These are phyloP conservation scores for Suillus fuscotomentosus DNA, from an alignment of 768 basidiomycete species.

Conservation along the genomic window DNA sequence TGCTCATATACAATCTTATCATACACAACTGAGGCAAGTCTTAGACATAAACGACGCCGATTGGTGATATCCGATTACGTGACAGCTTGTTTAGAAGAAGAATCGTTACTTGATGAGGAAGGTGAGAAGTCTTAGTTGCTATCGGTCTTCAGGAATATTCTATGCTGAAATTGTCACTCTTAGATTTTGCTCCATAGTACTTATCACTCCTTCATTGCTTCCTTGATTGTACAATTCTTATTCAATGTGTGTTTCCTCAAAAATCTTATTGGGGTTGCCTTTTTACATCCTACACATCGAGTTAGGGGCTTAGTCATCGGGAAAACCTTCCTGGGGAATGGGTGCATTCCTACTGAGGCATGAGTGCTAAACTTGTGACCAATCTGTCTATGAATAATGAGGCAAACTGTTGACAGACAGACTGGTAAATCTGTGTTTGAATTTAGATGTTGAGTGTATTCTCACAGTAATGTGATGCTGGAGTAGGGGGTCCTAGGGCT, in stretches of 20 bases:
- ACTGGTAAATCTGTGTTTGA: too few relatives aligned
- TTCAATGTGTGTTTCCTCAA: neutral
- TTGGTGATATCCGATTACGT: conserved; percentile 80
- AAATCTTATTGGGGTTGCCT: neutral
- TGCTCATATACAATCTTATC: conserved; percentile 8
- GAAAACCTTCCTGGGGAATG: too few relatives aligned
- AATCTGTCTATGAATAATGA: too few relatives aligned
- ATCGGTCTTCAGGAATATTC: neutral
- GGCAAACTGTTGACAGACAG: too few relatives aligned
- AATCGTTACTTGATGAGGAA: conserved; percentile 81
- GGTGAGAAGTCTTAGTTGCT: conserved; percentile 40
- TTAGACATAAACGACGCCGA: conserved; percentile 77
- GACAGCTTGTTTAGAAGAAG: conserved; percentile 76
- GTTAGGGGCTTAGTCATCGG: too few relatives aligned
- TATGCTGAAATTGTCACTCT: neutral
- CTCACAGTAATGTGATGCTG: too few relatives aligned
- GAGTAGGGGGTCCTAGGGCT: too few relatives aligned
- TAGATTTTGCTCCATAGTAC: conserved; percentile 24
- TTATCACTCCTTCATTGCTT: neutral
- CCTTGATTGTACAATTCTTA: neutral
- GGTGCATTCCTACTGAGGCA: too few relatives aligned
- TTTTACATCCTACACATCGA: neutral
- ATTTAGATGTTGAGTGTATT: too few relatives aligned
- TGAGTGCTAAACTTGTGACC: too few relatives aligned
- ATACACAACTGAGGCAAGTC: conserved; percentile 14